These are phyloP conservation scores for Talaromyces proteolyticus DNA, from an alignment of 495 filamentous ascomycete species.

Conservation along the genomic window DNA sequence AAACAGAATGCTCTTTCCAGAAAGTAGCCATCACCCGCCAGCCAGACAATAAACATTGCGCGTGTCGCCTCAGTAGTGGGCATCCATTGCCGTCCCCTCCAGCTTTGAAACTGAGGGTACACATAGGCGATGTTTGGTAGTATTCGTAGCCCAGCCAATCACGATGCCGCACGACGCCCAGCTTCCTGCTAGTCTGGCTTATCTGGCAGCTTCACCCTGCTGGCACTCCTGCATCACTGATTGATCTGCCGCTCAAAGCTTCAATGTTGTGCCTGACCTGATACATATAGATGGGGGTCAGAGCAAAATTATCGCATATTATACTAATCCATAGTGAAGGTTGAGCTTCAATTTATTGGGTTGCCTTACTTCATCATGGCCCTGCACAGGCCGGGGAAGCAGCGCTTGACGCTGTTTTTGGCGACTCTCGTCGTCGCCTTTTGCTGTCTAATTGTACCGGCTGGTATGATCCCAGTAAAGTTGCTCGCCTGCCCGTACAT, in stretches of 20 bases:
- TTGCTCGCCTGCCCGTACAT: not conserved
- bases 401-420: conserved; percentile 51
- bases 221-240: not conserved
- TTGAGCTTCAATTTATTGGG: conserved; percentile 24
- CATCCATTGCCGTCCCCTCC: not conserved
- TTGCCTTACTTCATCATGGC: conserved; percentile 23
- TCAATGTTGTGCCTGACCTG: conserved; percentile 3
- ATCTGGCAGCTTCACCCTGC: conserved; percentile 10
- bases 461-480: conserved; percentile 31
- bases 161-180: not conserved
- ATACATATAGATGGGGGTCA: conserved; percentile 4
- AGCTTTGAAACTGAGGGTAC: not conserved
- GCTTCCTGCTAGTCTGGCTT: not conserved
- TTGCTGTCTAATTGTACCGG: conserved; percentile 37
- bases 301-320: not conserved
- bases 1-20: too few relatives aligned
- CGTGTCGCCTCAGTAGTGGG: not conserved
- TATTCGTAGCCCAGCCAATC: not conserved
- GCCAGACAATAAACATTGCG: not conserved
- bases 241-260: not conserved
- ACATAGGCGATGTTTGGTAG: too few relatives aligned
- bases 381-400: conserved; percentile 41
- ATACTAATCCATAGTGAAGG: conserved; percentile 6
- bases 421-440: conserved; percentile 37
- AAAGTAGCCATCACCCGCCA: not conserved